Percentiles rank a stretch among this genome's conserved stretches.
phyloP scores from a whole-genome alignment of 2,329 filamentous ascomycete species.

The Aspergillus brasiliensis region DNA sequence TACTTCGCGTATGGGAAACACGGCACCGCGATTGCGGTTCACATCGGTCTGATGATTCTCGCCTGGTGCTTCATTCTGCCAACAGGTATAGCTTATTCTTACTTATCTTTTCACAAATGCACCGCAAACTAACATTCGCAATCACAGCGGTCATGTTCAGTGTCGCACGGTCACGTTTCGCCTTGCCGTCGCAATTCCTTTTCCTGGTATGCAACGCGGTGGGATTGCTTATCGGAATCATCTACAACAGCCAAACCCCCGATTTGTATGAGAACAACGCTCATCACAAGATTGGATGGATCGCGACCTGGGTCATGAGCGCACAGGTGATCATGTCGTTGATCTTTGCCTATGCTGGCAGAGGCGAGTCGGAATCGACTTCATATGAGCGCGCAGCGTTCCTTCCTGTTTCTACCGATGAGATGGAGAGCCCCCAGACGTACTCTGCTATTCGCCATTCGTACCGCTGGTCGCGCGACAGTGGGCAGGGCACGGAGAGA shows the following conservation, averaged over 20 bases:
- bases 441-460: conserved; percentile 42
- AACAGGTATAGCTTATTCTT: conserved; percentile 57
- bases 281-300: conserved; percentile 58
- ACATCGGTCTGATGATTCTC: conserved; percentile 70
- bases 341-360: conserved; percentile 61
- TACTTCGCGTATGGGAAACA: conserved; percentile 48
- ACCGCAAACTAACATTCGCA: conserved; percentile 1
- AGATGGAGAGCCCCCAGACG: conserved; percentile 55
- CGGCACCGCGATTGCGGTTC: conserved; percentile 60
- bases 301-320: conserved; percentile 70
- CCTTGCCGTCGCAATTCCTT: conserved; percentile 56
- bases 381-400: conserved; percentile 60
- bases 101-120: not conserved
- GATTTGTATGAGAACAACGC: conserved; percentile 26
- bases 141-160: conserved; percentile 80
- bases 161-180: conserved; percentile 74
- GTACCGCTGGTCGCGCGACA: conserved; percentile 69
- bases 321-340: conserved; percentile 71
- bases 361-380: conserved; percentile 37
- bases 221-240: conserved; percentile 23
- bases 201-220: conserved; percentile 23
- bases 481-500: conserved; percentile 72
- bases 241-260: conserved; percentile 26
- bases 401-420: conserved; percentile 62
- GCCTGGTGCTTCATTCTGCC: conserved; percentile 75